Evolutionary conservation across 2,329 filamentous ascomycete genomes (phyloP).

Genomic region (Lachnellula hyalina): DNA sequence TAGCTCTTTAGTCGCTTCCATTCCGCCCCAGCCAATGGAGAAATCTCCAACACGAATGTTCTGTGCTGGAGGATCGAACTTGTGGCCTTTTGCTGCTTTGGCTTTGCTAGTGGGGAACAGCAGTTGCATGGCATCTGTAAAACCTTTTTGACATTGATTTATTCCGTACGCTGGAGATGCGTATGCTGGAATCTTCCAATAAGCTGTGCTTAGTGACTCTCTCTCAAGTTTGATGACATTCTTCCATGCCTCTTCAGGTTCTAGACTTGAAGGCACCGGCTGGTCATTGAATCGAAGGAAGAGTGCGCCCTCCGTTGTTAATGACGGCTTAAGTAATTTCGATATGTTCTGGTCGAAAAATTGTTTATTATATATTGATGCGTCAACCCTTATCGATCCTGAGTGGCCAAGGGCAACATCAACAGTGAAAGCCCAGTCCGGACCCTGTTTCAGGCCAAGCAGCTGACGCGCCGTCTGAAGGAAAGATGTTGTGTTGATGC

Average conservation of each 20-base stretch:
- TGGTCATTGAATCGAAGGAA: not conserved
- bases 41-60: not conserved
- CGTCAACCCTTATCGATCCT: too few relatives aligned
- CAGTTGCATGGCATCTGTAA: constrained; percentile 12
- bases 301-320: too few relatives aligned
- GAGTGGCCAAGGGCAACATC: too few relatives aligned
- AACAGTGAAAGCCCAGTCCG: too few relatives aligned
- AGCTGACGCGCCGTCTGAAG: not conserved
- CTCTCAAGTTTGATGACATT: constrained; percentile 3
- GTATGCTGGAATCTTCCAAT: constrained; percentile 21
- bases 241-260: not conserved
- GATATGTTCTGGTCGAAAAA: too few relatives aligned
- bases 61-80: not conserved
- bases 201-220: constrained; percentile 1
- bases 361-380: too few relatives aligned
- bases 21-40: constrained; percentile 15
- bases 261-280: not conserved
- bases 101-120: constrained; percentile 2
- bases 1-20: constrained; percentile 13
- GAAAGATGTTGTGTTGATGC: not conserved
- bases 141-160: constrained; percentile 19
- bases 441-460: not conserved
- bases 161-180: constrained; percentile 6
- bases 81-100: too few relatives aligned
- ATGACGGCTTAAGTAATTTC: too few relatives aligned